Base-by-base conservation (phyloP, 2,329 filamentous ascomycete species). In the Calonectria pauciramosa region DNA sequence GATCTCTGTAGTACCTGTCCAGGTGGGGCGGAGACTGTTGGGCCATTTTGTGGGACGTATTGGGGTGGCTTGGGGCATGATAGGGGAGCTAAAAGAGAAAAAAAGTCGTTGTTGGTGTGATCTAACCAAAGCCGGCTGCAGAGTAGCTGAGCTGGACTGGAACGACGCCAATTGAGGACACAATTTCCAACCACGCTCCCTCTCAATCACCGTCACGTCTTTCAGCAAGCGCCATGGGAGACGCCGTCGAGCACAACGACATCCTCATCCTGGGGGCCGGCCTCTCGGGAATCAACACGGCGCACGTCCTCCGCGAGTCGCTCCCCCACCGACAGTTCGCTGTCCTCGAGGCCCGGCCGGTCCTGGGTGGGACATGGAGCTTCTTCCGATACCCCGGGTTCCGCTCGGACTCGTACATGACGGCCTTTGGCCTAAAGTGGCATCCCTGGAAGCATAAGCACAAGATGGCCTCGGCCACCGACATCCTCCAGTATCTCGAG, bases 351-450 rank as follows among this genome's bases (percentile, higher is more conserved):
- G 89, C 88, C 5, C 91, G 94, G 69, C 84, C 89, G 71, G 86
- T 89, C 52, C 87, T 96, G 11, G 94, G 94, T 16, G 94, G 94
- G 34, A 96, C 94, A 18, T 96, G 94, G 94, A 91, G 91, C 78
- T 90, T 95, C 70, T 96, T 95, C 88, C 91, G 90, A 56, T 96
- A 95, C 81, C 94, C 94, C 0, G 93, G 94, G 47, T 91, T 96
- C 72, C 91, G 92, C 47, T 93, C 91, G 51, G 92, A 94, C 81
- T 93, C 91, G 1, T 88, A 90, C 79, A 88, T 94, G 77, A 88
- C 87, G 70, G 87, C 90, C 0, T 94, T 93, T 72, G 91, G 91
- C 59, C 93, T 96, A 75, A 83, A 89, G 1, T 97, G 94, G 92
- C 88, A 93, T 68, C 93, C 93, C 3, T 96, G 94, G 94, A 87